Conservation (phyloP, 208 protist genomes). For the Leishmania aethiopica region DNA sequence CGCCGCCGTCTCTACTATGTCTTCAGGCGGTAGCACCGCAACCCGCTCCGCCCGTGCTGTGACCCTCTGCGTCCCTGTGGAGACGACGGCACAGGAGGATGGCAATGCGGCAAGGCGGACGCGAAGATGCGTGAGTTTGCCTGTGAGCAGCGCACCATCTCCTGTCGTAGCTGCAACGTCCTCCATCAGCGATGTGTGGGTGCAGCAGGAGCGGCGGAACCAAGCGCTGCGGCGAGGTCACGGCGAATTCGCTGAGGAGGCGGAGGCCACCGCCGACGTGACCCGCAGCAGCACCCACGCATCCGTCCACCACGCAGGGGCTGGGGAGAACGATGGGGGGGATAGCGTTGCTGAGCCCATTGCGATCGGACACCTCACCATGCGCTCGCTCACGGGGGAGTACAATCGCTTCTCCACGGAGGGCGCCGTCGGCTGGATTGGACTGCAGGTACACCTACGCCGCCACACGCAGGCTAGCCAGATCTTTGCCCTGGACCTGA, state of each 20-base stretch:
- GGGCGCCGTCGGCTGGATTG: slow-evolving; percentile 39
- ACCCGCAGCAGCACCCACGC: neutral
- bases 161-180: neutral
- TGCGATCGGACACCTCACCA: slow-evolving; percentile 11
- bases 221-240: neutral
- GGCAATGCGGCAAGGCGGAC: neutral
- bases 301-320: neutral
- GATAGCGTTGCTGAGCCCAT: neutral
- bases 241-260: neutral
- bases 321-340: neutral
- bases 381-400: slow-evolving; percentile 31
- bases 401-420: slow-evolving; percentile 23
- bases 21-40: neutral
- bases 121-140: neutral
- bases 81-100: neutral
- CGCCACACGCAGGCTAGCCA: slow-evolving; percentile 39
- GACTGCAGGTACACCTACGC: slow-evolving; percentile 45
- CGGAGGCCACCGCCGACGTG: neutral
- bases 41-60: slow-evolving; percentile 1
- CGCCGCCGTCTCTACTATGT: neutral
- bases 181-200: neutral
- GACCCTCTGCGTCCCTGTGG: neutral
- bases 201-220: neutral
- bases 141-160: slow-evolving; percentile 3
- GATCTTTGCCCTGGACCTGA: slow-evolving; percentile 59